Evolutionary conservation across 768 basidiomycete genomes (phyloP), one percentile per base, ranked within the genome.

Genomic region (Russula olivacea): DNA sequence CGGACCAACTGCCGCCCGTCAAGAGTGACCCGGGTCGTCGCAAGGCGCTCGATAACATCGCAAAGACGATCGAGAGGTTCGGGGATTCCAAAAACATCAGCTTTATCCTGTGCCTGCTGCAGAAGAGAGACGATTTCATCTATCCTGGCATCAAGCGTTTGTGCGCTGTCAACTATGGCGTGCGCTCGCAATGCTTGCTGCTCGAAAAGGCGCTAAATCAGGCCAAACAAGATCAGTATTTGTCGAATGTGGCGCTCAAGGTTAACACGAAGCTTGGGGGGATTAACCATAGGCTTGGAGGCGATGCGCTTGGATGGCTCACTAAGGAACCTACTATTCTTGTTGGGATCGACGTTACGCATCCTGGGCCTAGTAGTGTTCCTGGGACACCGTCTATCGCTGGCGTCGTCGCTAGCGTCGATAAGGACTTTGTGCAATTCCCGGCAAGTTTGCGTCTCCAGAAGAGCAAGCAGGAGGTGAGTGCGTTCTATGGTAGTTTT

Each of bases 191-290:
- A n/a, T 87, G 86, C 68, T 85, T 91, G 84, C 79, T 83, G 30
- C 73, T 86, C 11, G 69, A 66, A 7, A 91, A 90, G 71, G 87
- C 86, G 9, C 71, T 87, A 7, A 74, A 72, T 7, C 79, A 82
- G 1, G 69, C 68, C 56, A 83, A 83, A 65, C 88, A 89, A 68
- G 85, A 88, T 61, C 89, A 91, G 66, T 93, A 93, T 70, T 81
- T 91, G 59, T 88, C 90, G 11, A 93, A 91, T 65, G 83, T 91
- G 40, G 87, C 88, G 0, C 74, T 93, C 59, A 93, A 93, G 68
- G 80, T 90, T 9, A 93, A 93, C 68, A 84, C 84, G 38, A 93
- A 93, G 73, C 82, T 92, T 1, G 89, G 89, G 5, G 91, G 91
- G 0, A 75, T 87, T 23, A 93, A 93, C 67, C 91, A 93, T 72